Evolutionary conservation across 306 rosid genomes (phyloP), one percentile per base, ranked within the genome.

Genomic region (Sindora glabra): DNA sequence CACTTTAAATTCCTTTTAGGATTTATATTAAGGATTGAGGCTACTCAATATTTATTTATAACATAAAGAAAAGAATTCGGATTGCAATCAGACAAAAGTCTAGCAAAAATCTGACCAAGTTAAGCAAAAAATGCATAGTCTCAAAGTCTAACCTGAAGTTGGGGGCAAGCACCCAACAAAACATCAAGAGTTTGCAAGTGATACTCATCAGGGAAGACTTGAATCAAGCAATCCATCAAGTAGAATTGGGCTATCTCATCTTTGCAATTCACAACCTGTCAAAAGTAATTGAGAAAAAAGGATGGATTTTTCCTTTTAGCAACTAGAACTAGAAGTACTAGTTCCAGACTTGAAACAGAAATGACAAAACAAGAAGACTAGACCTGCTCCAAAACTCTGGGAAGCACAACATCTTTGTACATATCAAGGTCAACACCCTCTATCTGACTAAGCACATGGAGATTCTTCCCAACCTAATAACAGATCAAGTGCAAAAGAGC

Each of bases 311-410:
- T 8, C 37, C 4, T 2, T 58, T 71, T 56, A 59, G 59, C 25
- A 60, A 70, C 40, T 19, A 40, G 34, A 45, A 41, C 22, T n/a
- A n/a, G n/a, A 46, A 41, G 13, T 10, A 46, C 40, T 46, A 19
- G 36, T 13, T 13, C 25, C 50, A 13, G 22, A 70, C 12, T 30
- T 44, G 34, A 49, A 63, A 57, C 26, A 44, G 21, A 54, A 61
- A 42, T 21, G 32, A 24, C 25, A 51, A n/a, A 64, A 50, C 16
- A 38, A 63, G 51, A 34, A 68, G 13, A 58, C 72, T 45, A 68
- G 21, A 81, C 99, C 99, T 94, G 99, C 86, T 94, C 99, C 62
- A 94, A 64, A 53, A 94, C 90, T 82, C 99, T 86, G 51, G 99
- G 95, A 77, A 94, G 97, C 58, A 94, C 99, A 26, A 64, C 71